These are phyloP conservation scores for Boechera retrofracta DNA, from an alignment of 345 rosid genomes.

Conservation along the genomic window DNA sequence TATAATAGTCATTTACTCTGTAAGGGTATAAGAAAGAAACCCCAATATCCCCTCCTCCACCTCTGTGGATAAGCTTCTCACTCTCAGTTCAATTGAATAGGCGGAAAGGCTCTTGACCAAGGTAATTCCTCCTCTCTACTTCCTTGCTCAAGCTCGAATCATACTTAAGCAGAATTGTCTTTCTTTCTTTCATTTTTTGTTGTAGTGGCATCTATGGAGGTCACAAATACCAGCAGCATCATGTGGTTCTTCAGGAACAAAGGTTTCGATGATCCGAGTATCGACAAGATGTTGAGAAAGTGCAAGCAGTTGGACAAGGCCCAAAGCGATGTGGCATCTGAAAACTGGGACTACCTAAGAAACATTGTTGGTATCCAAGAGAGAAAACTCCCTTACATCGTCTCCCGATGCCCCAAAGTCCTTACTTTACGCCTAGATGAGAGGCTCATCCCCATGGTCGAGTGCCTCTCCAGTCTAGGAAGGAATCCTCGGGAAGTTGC, in stretches of 20 bases:
- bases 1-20: constrained; percentile 1
- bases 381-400: constrained; percentile 66
- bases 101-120: constrained; percentile 14
- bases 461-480: constrained; percentile 62
- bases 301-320: constrained; percentile 72
- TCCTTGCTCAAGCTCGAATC: constrained; percentile 34
- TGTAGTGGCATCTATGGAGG: constrained; percentile 52
- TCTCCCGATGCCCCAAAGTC: constrained; percentile 78
- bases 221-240: constrained; percentile 52
- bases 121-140: constrained; percentile 32
- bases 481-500: constrained; percentile 64
- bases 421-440: constrained; percentile 63
- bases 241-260: constrained; percentile 69
- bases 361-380: constrained; percentile 71
- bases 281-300: constrained; percentile 60
- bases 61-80: constrained; percentile 31
- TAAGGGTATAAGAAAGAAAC: constrained; percentile 10
- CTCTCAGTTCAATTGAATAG: constrained; percentile 17
- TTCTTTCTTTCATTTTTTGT: background rate
- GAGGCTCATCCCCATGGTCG: constrained; percentile 74
- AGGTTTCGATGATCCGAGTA: constrained; percentile 66
- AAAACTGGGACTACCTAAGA: constrained; percentile 71
- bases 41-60: background rate
- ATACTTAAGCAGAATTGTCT: constrained; percentile 14
- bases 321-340: constrained; percentile 62